Conservation (phyloP, 345 rosid genomes). For the Aquilaria yunnanensis region DNA sequence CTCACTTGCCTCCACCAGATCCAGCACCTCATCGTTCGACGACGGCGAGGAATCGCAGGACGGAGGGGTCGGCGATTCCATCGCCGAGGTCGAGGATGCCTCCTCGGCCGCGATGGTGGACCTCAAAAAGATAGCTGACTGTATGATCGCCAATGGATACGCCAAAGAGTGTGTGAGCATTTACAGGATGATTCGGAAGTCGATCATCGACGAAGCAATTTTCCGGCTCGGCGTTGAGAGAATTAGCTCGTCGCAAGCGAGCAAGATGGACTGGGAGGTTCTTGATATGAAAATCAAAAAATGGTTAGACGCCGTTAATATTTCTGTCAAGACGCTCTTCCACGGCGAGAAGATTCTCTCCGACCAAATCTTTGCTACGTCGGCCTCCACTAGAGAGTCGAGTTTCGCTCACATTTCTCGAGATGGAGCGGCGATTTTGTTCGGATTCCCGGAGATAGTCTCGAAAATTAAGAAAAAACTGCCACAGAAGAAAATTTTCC, state of each 20-base stretch:
- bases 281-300: conserved; percentile 39
- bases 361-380: conserved; percentile 50
- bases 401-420: conserved; percentile 41
- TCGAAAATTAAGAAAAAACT: conserved; percentile 38
- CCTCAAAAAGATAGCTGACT: conserved; percentile 55
- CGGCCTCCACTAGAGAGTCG: conserved; percentile 31
- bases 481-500: conserved; percentile 59
- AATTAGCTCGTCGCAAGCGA: conserved; percentile 29
- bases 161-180: conserved; percentile 54
- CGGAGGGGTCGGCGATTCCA: conserved; percentile 9
- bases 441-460: conserved; percentile 51
- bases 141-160: conserved; percentile 60
- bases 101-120: conserved; percentile 28
- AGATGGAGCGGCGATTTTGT: conserved; percentile 43
- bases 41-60: conserved; percentile 18
- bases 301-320: conserved; percentile 36
- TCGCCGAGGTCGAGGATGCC: conserved; percentile 17
- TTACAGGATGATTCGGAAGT: conserved; percentile 46
- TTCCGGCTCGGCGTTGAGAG: conserved; percentile 47
- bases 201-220: conserved; percentile 44
- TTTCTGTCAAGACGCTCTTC: conserved; percentile 43
- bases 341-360: conserved; percentile 51
- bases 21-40: not conserved
- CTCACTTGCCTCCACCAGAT: conserved; percentile 15
- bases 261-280: conserved; percentile 53